Evolutionary conservation across 2,329 filamentous ascomycete genomes (phyloP).

Genomic region (Ophiocordyceps camponoti-rufipedis): DNA sequence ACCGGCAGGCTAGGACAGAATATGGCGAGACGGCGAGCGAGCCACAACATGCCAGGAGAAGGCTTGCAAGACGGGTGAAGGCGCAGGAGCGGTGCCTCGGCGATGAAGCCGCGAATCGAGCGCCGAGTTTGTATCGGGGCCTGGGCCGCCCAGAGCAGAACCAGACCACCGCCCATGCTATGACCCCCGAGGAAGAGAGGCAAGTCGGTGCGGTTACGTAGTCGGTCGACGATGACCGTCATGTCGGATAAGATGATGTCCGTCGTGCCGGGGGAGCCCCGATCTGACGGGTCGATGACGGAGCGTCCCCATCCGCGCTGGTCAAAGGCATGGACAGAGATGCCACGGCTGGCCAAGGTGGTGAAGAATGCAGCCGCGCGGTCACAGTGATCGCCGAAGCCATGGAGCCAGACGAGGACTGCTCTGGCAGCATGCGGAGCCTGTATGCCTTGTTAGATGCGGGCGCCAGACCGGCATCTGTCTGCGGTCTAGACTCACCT

Average conservation of each 20-base stretch:
- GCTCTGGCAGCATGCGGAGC: not conserved
- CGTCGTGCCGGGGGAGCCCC: not conserved
- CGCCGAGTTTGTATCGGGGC: not conserved
- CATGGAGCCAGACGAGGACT: not conserved
- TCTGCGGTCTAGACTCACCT: not conserved
- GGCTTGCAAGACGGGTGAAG: not conserved
- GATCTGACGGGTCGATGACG: not conserved
- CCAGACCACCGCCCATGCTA: not conserved
- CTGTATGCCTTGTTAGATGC: not conserved
- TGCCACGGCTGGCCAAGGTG: not conserved
- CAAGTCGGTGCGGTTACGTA: not conserved
- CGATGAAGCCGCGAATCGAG: not conserved
- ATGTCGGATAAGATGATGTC: not conserved
- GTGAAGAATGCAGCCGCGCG: not conserved
- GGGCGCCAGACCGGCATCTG: too few species aligned
- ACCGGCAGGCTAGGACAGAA: not conserved
- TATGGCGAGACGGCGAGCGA: not conserved
- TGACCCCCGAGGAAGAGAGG: constrained; percentile 1
- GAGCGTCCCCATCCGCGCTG: not conserved
- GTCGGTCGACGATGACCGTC: not conserved
- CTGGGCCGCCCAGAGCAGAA: not conserved
- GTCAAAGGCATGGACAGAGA: not conserved
- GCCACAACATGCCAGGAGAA: not conserved
- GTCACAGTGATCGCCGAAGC: not conserved
- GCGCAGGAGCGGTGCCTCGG: not conserved